Conservation (phyloP, 352 stramenopile genomes). For the Phytophthora sojae region DNA sequence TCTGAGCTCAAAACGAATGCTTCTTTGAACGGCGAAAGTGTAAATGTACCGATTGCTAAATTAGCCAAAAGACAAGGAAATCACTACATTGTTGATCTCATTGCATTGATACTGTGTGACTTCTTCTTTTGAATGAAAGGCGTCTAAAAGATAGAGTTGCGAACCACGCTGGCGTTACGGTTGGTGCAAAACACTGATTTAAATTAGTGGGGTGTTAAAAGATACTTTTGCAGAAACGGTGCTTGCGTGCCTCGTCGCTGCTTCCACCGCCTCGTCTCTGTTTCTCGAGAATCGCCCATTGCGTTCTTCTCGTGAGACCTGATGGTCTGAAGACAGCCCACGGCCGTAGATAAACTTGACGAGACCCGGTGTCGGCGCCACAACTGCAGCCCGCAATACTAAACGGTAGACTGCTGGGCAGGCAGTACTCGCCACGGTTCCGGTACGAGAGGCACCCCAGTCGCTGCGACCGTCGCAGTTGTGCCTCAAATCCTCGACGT, state of each 20-base stretch:
- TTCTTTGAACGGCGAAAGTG: no score
- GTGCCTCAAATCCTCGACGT: constrained; percentile 3
- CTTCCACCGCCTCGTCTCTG: constrained; percentile 28
- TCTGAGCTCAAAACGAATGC: no score
- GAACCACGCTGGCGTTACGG: no score
- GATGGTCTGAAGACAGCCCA: constrained; percentile 9
- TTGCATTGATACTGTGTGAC: no score
- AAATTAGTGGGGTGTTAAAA: constrained; percentile 19
- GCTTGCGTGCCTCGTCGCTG: not conserved
- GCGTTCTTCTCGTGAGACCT: constrained; percentile 11
- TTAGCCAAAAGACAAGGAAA: no score
- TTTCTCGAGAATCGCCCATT: not conserved
- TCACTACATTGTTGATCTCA: no score
- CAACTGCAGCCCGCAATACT: not conserved
- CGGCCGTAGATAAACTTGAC: not conserved
- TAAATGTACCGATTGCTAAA: no score
- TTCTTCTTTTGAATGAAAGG: no score
- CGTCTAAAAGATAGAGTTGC: no score
- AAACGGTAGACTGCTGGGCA: no score
- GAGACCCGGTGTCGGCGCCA: not conserved
- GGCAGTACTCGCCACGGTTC: not conserved
- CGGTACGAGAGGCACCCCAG: not conserved
- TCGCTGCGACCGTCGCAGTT: not conserved
- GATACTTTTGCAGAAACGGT: constrained; percentile 8
- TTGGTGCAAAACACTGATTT: not conserved